Evolutionary conservation across 108 stramenopile genomes (phyloP).

Genomic region (Stephanodiscus triporus): DNA sequence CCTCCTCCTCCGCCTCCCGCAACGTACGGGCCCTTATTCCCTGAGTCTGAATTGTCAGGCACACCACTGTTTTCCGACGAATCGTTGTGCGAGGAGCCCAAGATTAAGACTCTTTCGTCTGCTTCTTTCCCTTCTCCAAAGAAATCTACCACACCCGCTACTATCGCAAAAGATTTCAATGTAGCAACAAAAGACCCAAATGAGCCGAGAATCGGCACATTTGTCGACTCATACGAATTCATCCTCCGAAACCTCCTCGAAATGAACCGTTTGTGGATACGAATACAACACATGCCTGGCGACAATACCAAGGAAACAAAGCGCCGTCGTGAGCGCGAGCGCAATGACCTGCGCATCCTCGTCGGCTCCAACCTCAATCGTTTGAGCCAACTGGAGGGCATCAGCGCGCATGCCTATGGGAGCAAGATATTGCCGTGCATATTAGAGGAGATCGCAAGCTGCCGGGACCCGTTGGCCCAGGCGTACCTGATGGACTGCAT

Average conservation of each 20-base stretch:
- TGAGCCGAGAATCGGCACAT: slow-evolving; percentile 54
- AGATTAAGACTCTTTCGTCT: background rate
- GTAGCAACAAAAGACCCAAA: slow-evolving; percentile 13
- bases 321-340: slow-evolving; percentile 93
- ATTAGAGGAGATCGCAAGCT: slow-evolving; percentile 89
- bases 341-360: slow-evolving; percentile 94
- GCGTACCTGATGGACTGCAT: slow-evolving; percentile 98
- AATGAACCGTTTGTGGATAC: slow-evolving; percentile 99
- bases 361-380: slow-evolving; percentile 98
- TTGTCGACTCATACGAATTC: slow-evolving; percentile 93
- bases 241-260: slow-evolving; percentile 94
- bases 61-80: slow-evolving; percentile 23
- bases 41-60: background rate
- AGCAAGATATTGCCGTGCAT: slow-evolving; percentile 83
- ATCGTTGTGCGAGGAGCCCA: background rate
- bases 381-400: slow-evolving; percentile 91
- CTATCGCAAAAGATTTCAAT: background rate
- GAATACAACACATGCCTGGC: slow-evolving; percentile 93
- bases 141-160: slow-evolving; percentile 14
- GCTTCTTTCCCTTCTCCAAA: slow-evolving; percentile 3
- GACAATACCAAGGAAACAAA: slow-evolving; percentile 80
- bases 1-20: slow-evolving; percentile 25
- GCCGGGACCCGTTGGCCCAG: slow-evolving; percentile 95
- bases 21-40: slow-evolving; percentile 9
- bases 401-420: slow-evolving; percentile 85